These are phyloP conservation scores for Novymonas esmeraldas DNA, from an alignment of 208 protist genomes.

Conservation along the genomic window DNA sequence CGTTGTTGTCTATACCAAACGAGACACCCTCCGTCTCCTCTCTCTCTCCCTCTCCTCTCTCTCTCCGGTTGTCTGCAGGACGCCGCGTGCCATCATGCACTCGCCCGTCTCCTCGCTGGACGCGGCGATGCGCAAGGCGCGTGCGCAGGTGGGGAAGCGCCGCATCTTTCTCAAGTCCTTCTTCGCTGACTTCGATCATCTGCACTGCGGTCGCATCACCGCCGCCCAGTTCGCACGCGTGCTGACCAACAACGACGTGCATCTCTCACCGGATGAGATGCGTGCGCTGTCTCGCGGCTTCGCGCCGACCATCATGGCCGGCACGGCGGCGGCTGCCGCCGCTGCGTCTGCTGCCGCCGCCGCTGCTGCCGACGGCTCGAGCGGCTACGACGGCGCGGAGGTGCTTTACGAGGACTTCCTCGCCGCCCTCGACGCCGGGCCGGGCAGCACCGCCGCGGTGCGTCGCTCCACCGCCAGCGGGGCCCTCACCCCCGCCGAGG, in stretches of 20 bases:
- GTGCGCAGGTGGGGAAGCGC: constrained; percentile 55
- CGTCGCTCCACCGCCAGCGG: constrained; percentile 15
- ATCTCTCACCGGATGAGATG: constrained; percentile 54
- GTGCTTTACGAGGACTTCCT: constrained; percentile 66
- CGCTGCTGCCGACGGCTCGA: not conserved
- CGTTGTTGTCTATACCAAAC: not conserved
- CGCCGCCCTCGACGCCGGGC: constrained; percentile 35
- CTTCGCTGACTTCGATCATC: constrained; percentile 87
- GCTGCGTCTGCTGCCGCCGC: not conserved
- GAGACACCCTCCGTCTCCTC: not conserved
- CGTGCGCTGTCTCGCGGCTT: constrained; percentile 41
- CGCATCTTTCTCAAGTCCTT: constrained; percentile 79
- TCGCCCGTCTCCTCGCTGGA: constrained; percentile 5
- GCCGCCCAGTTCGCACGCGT: constrained; percentile 74
- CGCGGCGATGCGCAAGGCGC: constrained; percentile 45
- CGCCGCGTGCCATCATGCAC: too few species aligned
- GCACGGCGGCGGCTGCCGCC: not conserved
- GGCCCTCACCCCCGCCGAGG: constrained; percentile 52
- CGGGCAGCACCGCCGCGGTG: constrained; percentile 23
- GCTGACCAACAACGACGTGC: constrained; percentile 56
- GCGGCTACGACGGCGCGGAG: constrained; percentile 5
- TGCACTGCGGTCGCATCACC: constrained; percentile 79
- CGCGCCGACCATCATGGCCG: constrained; percentile 5
- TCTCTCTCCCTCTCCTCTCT: not conserved
- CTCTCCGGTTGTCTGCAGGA: not conserved